A percentile compares a stretch with the other conserved stretches of the same genome.
Evolutionary conservation across 129 eudicot genomes (phyloP).

Genomic region (Pittosporum tobira): DNA sequence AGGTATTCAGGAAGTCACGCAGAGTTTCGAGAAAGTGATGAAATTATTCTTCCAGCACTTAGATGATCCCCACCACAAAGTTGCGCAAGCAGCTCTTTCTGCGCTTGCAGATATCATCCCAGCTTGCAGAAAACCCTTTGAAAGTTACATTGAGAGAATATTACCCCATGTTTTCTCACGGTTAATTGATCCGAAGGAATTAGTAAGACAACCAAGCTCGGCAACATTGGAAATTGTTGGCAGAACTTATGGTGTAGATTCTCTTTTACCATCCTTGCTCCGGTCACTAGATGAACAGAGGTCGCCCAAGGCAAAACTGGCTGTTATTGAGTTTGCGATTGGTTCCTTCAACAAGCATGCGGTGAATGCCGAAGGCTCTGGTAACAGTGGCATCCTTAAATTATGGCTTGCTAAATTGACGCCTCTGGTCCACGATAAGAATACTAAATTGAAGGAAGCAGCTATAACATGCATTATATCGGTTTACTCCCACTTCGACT

Average conservation of each 20-base stretch:
- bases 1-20: slow-evolving; percentile 83
- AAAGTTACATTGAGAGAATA: slow-evolving; percentile 91
- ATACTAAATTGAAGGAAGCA: slow-evolving; percentile 78
- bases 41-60: slow-evolving; percentile 84
- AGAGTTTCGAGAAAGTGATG: slow-evolving; percentile 95
- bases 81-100: slow-evolving; percentile 93
- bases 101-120: slow-evolving; percentile 93
- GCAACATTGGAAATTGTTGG: slow-evolving; percentile 70
- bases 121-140: slow-evolving; percentile 81
- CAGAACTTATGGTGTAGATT: slow-evolving; percentile 82
- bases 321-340: slow-evolving; percentile 81
- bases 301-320: slow-evolving; percentile 92
- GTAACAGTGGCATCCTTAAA: slow-evolving; percentile 67
- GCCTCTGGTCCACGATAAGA: slow-evolving; percentile 81
- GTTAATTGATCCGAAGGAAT: slow-evolving; percentile 86
- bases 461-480: slow-evolving; percentile 83
- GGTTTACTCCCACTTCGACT: slow-evolving; percentile 82
- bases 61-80: slow-evolving; percentile 99
- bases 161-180: slow-evolving; percentile 92
- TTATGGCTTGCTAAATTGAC: slow-evolving; percentile 89
- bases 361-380: slow-evolving; percentile 63
- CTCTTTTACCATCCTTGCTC: slow-evolving; percentile 81
- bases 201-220: slow-evolving; percentile 74
- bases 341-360: slow-evolving; percentile 76
- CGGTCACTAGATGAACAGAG: slow-evolving; percentile 95